phyloP scores from a whole-genome alignment of 805 yeast genomes.

The Yamadazyma endophytica region DNA sequence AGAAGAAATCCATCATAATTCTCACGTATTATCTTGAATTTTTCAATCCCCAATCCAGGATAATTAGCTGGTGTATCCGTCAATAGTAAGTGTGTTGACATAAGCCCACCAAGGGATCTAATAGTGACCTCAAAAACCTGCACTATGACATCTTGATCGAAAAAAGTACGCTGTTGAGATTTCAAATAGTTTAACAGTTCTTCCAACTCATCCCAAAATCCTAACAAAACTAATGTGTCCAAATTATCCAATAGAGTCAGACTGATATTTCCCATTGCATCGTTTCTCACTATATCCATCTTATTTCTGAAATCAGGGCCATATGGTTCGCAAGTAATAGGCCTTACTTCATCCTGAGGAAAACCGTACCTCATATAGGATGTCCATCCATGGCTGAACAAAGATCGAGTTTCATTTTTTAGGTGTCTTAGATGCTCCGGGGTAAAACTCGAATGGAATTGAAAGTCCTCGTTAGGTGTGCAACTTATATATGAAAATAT shows the following conservation, averaged over 20 bases:
- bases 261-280: constrained; percentile 80
- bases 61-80: constrained; percentile 19
- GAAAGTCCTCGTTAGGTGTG: too few species aligned
- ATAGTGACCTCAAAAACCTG: constrained; percentile 89
- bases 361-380: constrained; percentile 66
- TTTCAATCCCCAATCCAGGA: background rate
- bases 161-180: constrained; percentile 40
- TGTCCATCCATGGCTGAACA: constrained; percentile 74
- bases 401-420: constrained; percentile 43
- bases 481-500: too few species aligned
- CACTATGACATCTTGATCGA: constrained; percentile 63
- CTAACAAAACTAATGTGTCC: constrained; percentile 73
- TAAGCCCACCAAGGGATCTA: constrained; percentile 74
- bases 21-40: constrained; percentile 31
- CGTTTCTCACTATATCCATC: constrained; percentile 61
- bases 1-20: constrained; percentile 72
- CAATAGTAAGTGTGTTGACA: constrained; percentile 65
- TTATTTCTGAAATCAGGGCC: constrained; percentile 57
- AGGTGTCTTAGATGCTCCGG: constrained; percentile 30
- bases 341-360: constrained; percentile 80
- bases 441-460: constrained; percentile 22
- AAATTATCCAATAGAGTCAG: constrained; percentile 74
- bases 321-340: constrained; percentile 65
- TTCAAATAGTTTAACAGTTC: constrained; percentile 23
- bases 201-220: constrained; percentile 54